Evolutionary conservation across 2,329 filamentous ascomycete species (phyloP), one percentile per base, ranked within the genome.

Genomic region (Alternaria angustiovoidea): DNA sequence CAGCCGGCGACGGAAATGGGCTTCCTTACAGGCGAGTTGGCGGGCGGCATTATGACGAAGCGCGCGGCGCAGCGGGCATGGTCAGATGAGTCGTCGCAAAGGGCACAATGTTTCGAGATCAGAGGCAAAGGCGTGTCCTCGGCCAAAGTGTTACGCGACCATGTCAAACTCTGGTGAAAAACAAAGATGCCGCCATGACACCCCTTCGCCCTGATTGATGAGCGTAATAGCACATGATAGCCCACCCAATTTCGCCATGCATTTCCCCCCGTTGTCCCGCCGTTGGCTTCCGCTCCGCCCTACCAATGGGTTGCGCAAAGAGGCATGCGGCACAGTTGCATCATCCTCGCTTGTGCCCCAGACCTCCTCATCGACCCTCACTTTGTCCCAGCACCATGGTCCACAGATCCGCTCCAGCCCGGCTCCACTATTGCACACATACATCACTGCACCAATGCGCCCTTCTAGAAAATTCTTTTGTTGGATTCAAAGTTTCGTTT

Each of bases 41-140:
- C 70, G 57, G 75, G 77, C 66, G 76, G 76, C 75, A 77, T 77
- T 59, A 57, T 51, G 47, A 57, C 53, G 48, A 48, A 59, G 61
- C 57, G 58, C 51, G 64, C 55, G 55, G 63, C 56, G 59, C 63
- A 61, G 54, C 44, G 62, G 41, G 64, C 63, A 66, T 67, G 60
- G 61, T 57, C 58, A 51, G 16, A 52, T 51, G 59, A 18, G 43
- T 51, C 34, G 46, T 54, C 44, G n/a, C 44, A 44, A 22, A 51
- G 12, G 52, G 36, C 56, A 51, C 43, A 28, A 59, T 51, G 61
- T 62, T 58, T 56, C 54, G 36, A 52, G 18, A 5, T 11, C 38
- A 41, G 18, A 34, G 18, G 39, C 54, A 61, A 53, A 56, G 47
- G 24, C 54, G 28, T 28, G 51, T 42, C 42, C 48, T 54, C 57